Conservation (phyloP, 225 moss, liverwort and hornwort genomes). For the Bryoerythrophyllum caledonicum region DNA sequence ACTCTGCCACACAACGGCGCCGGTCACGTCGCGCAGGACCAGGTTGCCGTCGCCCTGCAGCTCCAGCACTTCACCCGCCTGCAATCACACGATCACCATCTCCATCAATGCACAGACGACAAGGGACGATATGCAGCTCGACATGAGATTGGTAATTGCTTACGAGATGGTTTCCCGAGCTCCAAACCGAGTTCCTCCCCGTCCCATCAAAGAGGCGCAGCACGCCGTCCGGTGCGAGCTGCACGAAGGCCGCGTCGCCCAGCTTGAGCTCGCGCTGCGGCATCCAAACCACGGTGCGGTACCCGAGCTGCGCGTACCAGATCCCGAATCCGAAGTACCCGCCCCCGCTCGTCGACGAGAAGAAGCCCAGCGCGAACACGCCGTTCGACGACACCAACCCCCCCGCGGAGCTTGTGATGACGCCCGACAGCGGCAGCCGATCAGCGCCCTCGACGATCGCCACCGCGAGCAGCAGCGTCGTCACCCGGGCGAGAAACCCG, state of each 20-base stretch:
- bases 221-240: slow-evolving; percentile 14
- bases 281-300: slow-evolving; percentile 39
- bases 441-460: not conserved
- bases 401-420: not conserved
- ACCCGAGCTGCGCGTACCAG: slow-evolving; percentile 34
- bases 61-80: slow-evolving; percentile 17
- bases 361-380: slow-evolving; percentile 36
- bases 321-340: slow-evolving; percentile 26
- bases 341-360: not conserved
- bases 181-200: slow-evolving; percentile 21
- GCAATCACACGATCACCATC: not conserved
- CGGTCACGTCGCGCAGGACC: slow-evolving; percentile 20
- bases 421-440: slow-evolving; percentile 3
- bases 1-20: slow-evolving; percentile 33
- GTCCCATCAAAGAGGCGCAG: slow-evolving; percentile 24
- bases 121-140: too few relatives aligned
- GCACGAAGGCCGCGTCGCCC: slow-evolving; percentile 13
- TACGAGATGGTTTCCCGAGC: slow-evolving; percentile 27
- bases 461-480: not conserved
- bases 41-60: slow-evolving; percentile 39
- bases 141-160: not conserved
- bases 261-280: slow-evolving; percentile 32
- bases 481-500: slow-evolving; percentile 2
- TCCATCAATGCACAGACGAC: not conserved
- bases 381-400: slow-evolving; percentile 29